Evolutionary conservation across 2,329 filamentous ascomycete genomes (phyloP).

Genomic region (Cercospora beticola): DNA sequence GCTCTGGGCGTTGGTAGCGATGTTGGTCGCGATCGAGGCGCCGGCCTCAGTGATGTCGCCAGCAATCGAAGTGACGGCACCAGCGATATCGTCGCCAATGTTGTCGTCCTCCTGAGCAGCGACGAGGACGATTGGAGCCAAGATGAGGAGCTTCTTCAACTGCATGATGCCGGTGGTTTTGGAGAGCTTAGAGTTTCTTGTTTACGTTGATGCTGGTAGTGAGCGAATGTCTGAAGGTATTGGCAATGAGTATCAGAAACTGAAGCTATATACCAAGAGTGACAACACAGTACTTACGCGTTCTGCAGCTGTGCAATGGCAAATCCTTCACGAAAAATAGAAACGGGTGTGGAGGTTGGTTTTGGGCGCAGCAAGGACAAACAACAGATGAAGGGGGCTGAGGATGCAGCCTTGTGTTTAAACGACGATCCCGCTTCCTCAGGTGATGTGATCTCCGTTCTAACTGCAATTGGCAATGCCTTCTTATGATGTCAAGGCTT

Average conservation of each 20-base stretch:
- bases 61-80: conserved; percentile 18
- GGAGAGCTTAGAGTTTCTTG: conserved; percentile 8
- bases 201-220: not conserved
- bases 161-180: conserved; percentile 24
- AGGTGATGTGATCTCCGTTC: not conserved
- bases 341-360: not conserved
- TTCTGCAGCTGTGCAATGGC: conserved; percentile 7
- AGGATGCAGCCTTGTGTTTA: not conserved
- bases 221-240: not conserved
- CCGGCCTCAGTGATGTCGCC: conserved; percentile 12
- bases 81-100: conserved; percentile 20
- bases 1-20: conserved; percentile 15
- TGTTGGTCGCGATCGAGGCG: conserved; percentile 12
- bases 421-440: not conserved
- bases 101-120: conserved; percentile 23
- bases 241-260: not conserved
- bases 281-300: not conserved
- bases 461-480: not conserved
- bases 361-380: not conserved
- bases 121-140: conserved; percentile 25
- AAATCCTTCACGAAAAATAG: conserved; percentile 8
- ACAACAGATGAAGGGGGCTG: not conserved
- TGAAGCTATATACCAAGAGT: not conserved
- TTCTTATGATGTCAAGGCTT: conserved; percentile 6
- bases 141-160: conserved; percentile 24